phyloP scores from a whole-genome alignment of 345 rosid species.

The Moringa oleifera region DNA sequence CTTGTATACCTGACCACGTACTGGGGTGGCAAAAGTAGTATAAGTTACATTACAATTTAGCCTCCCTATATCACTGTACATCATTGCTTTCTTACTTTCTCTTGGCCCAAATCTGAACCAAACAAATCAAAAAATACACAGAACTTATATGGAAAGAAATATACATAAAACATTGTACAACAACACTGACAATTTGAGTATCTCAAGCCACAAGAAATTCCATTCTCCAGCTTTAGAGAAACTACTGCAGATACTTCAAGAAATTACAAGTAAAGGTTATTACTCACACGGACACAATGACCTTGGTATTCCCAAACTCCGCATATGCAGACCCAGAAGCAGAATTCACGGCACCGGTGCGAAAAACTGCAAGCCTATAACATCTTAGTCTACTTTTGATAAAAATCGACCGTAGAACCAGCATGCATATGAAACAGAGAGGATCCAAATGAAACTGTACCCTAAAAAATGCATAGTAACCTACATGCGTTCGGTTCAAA shows the following conservation, averaged over 20 bases:
- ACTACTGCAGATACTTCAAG: too few species aligned
- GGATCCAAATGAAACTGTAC: neutral
- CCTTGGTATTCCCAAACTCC: conserved; percentile 91
- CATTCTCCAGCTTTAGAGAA: too few species aligned
- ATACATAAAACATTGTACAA: too few species aligned
- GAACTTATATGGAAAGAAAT: too few species aligned
- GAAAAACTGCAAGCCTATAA: conserved; percentile 50
- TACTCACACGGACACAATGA: conserved; percentile 95
- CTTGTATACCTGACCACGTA: conserved; percentile 61
- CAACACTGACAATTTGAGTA: too few species aligned
- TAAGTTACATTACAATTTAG: conserved; percentile 84
- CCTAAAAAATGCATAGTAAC: neutral
- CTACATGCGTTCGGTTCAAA: neutral
- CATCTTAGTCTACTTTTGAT: neutral
- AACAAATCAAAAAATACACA: neutral
- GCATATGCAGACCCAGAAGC: conserved; percentile 98
- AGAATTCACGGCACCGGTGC: conserved; percentile 77
- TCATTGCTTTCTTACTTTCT: conserved; percentile 95
- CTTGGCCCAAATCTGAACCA: conserved; percentile 88
- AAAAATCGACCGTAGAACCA: neutral
- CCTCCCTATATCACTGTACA: conserved; percentile 75
- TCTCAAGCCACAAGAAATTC: neutral
- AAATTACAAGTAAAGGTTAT: neutral
- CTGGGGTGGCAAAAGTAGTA: conserved; percentile 71
- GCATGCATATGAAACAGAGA: neutral